Percentiles rank a stretch among this genome's conserved stretches.
Evolutionary conservation across 2,329 filamentous ascomycete genomes (phyloP).

Genomic region (Colletotrichum destructivum): DNA sequence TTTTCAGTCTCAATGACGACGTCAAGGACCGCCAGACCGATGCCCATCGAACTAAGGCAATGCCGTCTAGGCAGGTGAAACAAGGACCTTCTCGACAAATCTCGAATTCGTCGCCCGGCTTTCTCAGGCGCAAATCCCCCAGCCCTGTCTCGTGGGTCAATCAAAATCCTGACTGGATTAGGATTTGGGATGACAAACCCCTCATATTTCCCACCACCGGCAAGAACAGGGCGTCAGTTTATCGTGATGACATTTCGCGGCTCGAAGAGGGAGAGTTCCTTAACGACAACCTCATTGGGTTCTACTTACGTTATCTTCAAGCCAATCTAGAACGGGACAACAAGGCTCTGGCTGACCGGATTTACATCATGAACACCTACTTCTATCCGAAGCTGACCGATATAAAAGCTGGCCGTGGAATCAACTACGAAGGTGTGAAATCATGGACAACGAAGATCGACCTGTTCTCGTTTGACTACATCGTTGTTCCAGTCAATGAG

Average conservation of each 20-base stretch:
- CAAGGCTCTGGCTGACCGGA: constrained; percentile 71
- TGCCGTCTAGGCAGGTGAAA: constrained; percentile 13
- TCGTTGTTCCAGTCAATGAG: constrained; percentile 94
- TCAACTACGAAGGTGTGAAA: constrained; percentile 89
- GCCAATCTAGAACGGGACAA: constrained; percentile 68
- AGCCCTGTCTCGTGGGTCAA: constrained; percentile 63
- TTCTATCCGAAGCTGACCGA: constrained; percentile 87
- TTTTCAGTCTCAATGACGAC: not conserved
- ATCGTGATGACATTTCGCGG: constrained; percentile 80
- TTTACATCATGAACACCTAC: constrained; percentile 94
- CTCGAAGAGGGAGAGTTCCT: constrained; percentile 89
- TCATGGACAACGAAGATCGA: constrained; percentile 91
- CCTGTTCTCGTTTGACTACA: constrained; percentile 87
- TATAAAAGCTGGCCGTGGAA: constrained; percentile 64
- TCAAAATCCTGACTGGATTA: constrained; percentile 65
- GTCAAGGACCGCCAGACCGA: not conserved
- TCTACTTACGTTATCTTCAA: constrained; percentile 85
- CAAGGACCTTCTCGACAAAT: constrained; percentile 6
- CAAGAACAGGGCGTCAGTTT: constrained; percentile 75
- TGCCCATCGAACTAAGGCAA: not conserved
- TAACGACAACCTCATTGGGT: constrained; percentile 93
- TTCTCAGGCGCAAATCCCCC: constrained; percentile 38
- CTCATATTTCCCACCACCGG: constrained; percentile 74
- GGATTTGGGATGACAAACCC: constrained; percentile 66
- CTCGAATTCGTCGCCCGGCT: not conserved